Conservation (phyloP, 2,329 filamentous ascomycete genomes). For the Aspergillus tamarii region DNA sequence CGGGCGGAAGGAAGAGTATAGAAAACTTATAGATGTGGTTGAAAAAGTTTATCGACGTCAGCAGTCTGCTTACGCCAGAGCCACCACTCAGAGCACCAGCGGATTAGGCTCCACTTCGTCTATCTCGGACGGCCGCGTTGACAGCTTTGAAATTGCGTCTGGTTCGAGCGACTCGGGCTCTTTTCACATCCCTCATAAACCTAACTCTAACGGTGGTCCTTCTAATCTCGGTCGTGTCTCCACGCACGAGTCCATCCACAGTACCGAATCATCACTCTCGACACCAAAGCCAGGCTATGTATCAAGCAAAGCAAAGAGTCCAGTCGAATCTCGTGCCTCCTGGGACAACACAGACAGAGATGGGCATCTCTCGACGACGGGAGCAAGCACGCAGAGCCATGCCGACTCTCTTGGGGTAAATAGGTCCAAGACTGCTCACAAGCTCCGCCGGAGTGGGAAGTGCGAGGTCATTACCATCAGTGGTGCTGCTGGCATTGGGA, state of each 20-base stretch:
- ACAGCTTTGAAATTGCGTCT: conserved; percentile 54
- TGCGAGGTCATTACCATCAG: conserved; percentile 63
- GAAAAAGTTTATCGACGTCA: conserved; percentile 74
- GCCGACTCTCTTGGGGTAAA: conserved; percentile 35
- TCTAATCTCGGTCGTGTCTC: conserved; percentile 33
- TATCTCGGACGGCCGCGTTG: conserved; percentile 54
- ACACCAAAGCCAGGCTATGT: conserved; percentile 32
- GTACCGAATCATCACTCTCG: conserved; percentile 38
- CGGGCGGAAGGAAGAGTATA: conserved; percentile 73
- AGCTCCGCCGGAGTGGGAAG: conserved; percentile 56
- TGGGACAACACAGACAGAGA: conserved; percentile 44
- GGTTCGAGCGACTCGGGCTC: conserved; percentile 59
- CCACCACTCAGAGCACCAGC: conserved; percentile 38
- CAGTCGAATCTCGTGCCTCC: conserved; percentile 41
- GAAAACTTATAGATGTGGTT: conserved; percentile 72
- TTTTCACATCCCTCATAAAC: conserved; percentile 41
- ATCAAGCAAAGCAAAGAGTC: conserved; percentile 38
- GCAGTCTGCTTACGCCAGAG: conserved; percentile 37
- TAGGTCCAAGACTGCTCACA: conserved; percentile 50
- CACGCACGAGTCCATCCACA: conserved; percentile 40
- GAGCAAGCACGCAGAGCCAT: conserved; percentile 33
- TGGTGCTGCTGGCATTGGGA: conserved; percentile 62
- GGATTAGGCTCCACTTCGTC: conserved; percentile 58
- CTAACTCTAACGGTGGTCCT: conserved; percentile 39
- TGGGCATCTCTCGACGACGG: conserved; percentile 37